Base-by-base conservation (phyloP, 805 yeast genomes). In the Spathaspora hagerdaliae region DNA sequence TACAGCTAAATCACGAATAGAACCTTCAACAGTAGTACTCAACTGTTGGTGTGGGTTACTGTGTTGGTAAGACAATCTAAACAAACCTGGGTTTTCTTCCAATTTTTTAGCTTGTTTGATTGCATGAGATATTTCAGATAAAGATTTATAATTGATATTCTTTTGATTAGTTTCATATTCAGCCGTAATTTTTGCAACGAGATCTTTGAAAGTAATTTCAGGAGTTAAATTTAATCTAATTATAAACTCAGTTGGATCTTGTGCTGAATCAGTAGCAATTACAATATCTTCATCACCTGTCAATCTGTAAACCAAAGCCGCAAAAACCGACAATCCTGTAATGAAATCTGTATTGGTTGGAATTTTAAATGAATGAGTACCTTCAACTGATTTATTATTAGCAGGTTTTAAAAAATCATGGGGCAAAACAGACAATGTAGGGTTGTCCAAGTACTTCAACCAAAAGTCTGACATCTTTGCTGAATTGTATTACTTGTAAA, bases 241-340 rank as follows among this genome's bases (percentile, higher is more conserved):
- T 13, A 87, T 82, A 52, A 82, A 78, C 27, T 80, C 80, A 6
- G 64, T 63, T 2, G 65, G 54, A 7, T 45, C 34, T 9, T 56
- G 46, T 12, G 50, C 49, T 11, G 52, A 50, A 53, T 84, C 81
- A 0, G 90, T 82, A n/a, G 91, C 90, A 49, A 92, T 69, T n/a
- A 85, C 83, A 42, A 94, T 83, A 57, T 92, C 97, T 53, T 92
- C 97, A 61, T 92, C 98, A 24, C 97, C 98, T 2, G 97, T 85
- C 39, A 88, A 71, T 59, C 98, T 75, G 64, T 78, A 84, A 34
- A 88, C 74, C 46, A 92, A 73, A 1, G 85, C 80, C 24, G 85
- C 79, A 67, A 83, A 87, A 1, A 78, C 78, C 13, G 96, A 71
- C 50, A 88, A 71, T 0, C 83, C 82, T 12, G 78, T 64, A 8